These are phyloP conservation scores for Bruguiera gymnorhiza DNA, from an alignment of 345 rosid species.

Conservation along the genomic window DNA sequence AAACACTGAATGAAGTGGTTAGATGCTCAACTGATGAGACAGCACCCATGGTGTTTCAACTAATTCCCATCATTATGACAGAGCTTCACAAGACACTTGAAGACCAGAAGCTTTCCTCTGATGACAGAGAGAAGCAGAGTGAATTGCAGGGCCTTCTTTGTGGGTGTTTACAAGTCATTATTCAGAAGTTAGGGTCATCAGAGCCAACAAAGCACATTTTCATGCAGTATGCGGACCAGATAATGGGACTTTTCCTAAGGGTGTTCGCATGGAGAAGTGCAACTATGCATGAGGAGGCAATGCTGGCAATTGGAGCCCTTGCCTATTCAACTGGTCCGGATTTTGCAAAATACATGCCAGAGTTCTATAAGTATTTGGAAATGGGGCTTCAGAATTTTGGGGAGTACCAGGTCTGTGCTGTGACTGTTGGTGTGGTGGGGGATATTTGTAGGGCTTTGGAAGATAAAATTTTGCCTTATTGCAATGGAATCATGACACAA, in stretches of 20 bases:
- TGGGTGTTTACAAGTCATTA: conserved; percentile 10
- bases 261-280: conserved; percentile 15
- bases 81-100: conserved; percentile 18
- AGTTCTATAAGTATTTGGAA: conserved; percentile 15
- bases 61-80: conserved; percentile 9
- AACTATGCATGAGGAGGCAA: conserved; percentile 17
- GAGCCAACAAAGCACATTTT: conserved; percentile 3
- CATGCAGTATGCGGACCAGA: conserved; percentile 13
- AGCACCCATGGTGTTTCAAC: conserved; percentile 3
- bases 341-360: conserved; percentile 15
- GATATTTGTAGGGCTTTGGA: conserved; percentile 15
- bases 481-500: conserved; percentile 14
- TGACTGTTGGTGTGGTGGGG: conserved; percentile 19
- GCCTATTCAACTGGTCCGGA: conserved; percentile 14
- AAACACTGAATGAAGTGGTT: conserved; percentile 2
- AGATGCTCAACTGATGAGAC: conserved; percentile 7
- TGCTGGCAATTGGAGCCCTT: conserved; percentile 17
- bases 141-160: conserved; percentile 2
- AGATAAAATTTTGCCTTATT: conserved; percentile 6
- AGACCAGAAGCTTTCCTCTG: conserved; percentile 13
- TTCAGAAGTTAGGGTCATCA: conserved; percentile 13
- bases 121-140: neutral
- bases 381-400: conserved; percentile 15
- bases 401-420: conserved; percentile 13
- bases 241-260: conserved; percentile 14